phyloP scores from a whole-genome alignment of 2,329 filamentous ascomycete species.

The Sclerotinia borealis region DNA sequence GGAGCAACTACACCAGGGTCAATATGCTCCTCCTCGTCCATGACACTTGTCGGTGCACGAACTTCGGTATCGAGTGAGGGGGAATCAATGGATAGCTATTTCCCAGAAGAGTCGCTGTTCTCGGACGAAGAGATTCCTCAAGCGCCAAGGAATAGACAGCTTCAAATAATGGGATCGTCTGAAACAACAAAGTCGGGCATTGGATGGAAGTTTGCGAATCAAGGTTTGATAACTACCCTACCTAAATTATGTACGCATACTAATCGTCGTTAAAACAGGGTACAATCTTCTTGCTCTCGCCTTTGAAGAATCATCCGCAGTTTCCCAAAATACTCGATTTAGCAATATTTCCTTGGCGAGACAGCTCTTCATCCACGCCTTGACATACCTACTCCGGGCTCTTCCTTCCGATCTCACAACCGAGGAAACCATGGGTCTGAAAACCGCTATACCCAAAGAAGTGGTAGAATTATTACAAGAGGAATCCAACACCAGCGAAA shows the following conservation, averaged over 20 bases:
- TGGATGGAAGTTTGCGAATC: slow-evolving; percentile 45
- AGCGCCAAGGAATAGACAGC: background rate
- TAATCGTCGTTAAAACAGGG: slow-evolving; percentile 31
- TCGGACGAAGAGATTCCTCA: slow-evolving; percentile 21
- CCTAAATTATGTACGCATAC: background rate
- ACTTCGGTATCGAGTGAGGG: background rate
- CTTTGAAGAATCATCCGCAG: slow-evolving; percentile 38
- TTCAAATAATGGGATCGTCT: slow-evolving; percentile 17
- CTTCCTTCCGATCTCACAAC: slow-evolving; percentile 51
- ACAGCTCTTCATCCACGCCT: slow-evolving; percentile 57
- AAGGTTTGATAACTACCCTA: slow-evolving; percentile 33
- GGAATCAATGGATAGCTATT: slow-evolving; percentile 1
- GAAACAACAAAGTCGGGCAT: slow-evolving; percentile 35
- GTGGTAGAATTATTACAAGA: slow-evolving; percentile 23
- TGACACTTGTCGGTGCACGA: slow-evolving; percentile 19
- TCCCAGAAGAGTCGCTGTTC: slow-evolving; percentile 15
- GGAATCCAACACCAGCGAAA: slow-evolving; percentile 1
- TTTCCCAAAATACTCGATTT: slow-evolving; percentile 28
- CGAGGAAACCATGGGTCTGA: slow-evolving; percentile 48
- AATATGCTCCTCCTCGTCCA: slow-evolving; percentile 20
- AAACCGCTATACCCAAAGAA: slow-evolving; percentile 42
- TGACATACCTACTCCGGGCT: slow-evolving; percentile 58
- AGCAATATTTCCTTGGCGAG: slow-evolving; percentile 45
- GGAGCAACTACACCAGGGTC: slow-evolving; percentile 28
- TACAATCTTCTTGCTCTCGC: slow-evolving; percentile 42